Evolutionary conservation across 495 filamentous ascomycete genomes (phyloP).

Genomic region (Podospora conica): DNA sequence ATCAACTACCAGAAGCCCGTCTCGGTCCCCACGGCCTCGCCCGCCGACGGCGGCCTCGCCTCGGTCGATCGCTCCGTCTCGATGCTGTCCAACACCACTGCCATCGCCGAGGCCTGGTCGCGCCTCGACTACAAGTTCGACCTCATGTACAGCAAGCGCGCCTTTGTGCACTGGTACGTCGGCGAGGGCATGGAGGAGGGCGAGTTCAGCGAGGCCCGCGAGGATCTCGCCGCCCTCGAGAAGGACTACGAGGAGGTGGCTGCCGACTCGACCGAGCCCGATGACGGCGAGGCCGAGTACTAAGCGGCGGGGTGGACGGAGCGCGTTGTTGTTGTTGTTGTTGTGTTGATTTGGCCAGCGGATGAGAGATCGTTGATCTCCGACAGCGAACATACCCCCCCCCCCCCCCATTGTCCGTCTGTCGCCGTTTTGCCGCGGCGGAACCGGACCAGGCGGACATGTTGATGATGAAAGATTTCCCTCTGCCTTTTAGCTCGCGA

Average conservation of each 20-base stretch:
- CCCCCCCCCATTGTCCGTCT: background rate
- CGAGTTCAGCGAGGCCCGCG: slow-evolving; percentile 85
- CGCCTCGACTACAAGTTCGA: slow-evolving; percentile 91
- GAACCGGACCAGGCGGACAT: background rate
- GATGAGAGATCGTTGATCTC: background rate
- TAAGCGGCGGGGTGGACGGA: slow-evolving; percentile 34
- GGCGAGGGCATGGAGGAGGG: slow-evolving; percentile 96
- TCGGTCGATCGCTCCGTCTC: slow-evolving; percentile 80
- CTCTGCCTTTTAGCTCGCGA: background rate
- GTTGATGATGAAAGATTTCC: slow-evolving; percentile 7
- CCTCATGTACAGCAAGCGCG: slow-evolving; percentile 94
- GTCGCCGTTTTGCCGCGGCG: background rate
- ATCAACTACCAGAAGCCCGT: slow-evolving; percentile 90
- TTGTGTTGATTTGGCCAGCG: slow-evolving; percentile 8
- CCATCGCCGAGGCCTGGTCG: slow-evolving; percentile 85
- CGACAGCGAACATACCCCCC: slow-evolving; percentile 11
- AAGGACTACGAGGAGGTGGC: slow-evolving; percentile 93
- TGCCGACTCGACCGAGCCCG: slow-evolving; percentile 58
- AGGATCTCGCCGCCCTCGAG: slow-evolving; percentile 83
- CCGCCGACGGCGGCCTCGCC: slow-evolving; percentile 61
- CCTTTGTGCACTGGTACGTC: slow-evolving; percentile 94
- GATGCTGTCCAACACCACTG: slow-evolving; percentile 90
- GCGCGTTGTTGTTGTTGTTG: background rate
- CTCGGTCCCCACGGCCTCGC: slow-evolving; percentile 59
- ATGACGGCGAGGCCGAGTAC: slow-evolving; percentile 65